phyloP scores from a whole-genome alignment of 1,284 basidiomycete genomes.

The Irpex lacteus region DNA sequence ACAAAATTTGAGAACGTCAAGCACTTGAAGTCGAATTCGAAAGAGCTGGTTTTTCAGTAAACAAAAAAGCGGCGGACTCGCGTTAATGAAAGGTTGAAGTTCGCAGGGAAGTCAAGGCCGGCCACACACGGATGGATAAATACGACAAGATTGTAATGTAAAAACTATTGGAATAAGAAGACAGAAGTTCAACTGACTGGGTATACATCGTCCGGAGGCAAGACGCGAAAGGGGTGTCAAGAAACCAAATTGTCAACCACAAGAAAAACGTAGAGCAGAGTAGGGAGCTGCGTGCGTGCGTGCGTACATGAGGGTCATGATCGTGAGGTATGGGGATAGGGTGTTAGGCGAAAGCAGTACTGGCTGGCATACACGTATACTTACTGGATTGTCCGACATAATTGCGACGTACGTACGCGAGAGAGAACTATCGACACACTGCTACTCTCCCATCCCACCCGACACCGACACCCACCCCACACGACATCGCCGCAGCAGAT shows the following conservation, averaged over 20 bases:
- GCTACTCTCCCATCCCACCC: neutral
- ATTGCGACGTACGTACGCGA: neutral
- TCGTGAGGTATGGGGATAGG: neutral
- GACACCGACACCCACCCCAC: neutral
- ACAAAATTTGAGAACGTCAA: neutral
- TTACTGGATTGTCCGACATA: neutral
- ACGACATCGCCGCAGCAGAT: neutral
- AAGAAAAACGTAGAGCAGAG: neutral
- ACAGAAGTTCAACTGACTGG: neutral
- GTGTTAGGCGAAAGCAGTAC: neutral
- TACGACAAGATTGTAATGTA: neutral
- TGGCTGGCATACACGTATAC: neutral
- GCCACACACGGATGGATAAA: neutral
- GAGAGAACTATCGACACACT: neutral
- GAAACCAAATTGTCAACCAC: neutral
- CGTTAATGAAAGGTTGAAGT: too few species aligned
- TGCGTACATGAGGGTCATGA: neutral
- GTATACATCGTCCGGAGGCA: neutral
- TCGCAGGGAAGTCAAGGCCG: too few species aligned
- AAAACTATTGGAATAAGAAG: neutral
- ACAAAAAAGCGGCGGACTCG: too few species aligned
- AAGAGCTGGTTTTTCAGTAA: too few species aligned
- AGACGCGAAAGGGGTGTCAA: neutral
- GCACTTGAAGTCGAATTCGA: too few species aligned
- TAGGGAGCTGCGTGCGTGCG: neutral